Conservation (phyloP, 1,284 basidiomycete species). For the Apiotrichum veenhuisii region DNA sequence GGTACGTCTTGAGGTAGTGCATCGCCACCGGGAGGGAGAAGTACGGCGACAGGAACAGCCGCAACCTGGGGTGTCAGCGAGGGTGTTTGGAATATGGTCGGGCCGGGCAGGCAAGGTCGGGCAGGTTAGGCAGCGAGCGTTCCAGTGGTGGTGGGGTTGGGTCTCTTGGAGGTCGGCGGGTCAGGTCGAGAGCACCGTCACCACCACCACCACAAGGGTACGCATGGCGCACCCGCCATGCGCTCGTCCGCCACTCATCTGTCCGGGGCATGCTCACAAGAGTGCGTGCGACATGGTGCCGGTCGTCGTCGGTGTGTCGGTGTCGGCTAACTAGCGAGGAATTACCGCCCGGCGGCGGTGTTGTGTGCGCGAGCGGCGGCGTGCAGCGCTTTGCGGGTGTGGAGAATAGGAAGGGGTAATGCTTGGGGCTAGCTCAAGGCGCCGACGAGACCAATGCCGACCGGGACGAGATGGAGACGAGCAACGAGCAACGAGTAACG, state of each 20-base stretch:
- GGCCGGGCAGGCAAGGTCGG: background rate
- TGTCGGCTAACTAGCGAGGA: background rate
- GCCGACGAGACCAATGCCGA: too few species aligned
- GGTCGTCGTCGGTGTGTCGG: background rate
- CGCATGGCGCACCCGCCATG: too few species aligned
- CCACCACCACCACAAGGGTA: background rate
- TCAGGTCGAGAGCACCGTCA: too few species aligned
- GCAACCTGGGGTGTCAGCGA: slow-evolving; percentile 52
- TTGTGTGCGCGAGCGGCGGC: background rate
- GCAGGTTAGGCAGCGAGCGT: background rate
- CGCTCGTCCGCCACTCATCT: background rate
- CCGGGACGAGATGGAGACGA: too few species aligned
- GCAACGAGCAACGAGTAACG: too few species aligned
- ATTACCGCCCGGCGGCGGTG: background rate
- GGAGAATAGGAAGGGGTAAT: too few species aligned
- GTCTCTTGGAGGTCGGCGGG: too few species aligned
- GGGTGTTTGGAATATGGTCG: background rate
- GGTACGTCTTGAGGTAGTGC: slow-evolving; percentile 79
- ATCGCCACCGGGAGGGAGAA: slow-evolving; percentile 88
- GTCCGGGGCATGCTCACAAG: slow-evolving; percentile 17
- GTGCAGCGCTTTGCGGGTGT: background rate
- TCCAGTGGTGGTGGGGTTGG: background rate
- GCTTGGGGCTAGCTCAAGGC: too few species aligned
- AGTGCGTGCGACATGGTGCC: slow-evolving; percentile 36
- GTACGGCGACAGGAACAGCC: slow-evolving; percentile 84